A percentile compares a stretch with the other conserved stretches of the same genome.
phyloP scores from a whole-genome alignment of 305 asterid genomes.

The Striga hermonthica region DNA sequence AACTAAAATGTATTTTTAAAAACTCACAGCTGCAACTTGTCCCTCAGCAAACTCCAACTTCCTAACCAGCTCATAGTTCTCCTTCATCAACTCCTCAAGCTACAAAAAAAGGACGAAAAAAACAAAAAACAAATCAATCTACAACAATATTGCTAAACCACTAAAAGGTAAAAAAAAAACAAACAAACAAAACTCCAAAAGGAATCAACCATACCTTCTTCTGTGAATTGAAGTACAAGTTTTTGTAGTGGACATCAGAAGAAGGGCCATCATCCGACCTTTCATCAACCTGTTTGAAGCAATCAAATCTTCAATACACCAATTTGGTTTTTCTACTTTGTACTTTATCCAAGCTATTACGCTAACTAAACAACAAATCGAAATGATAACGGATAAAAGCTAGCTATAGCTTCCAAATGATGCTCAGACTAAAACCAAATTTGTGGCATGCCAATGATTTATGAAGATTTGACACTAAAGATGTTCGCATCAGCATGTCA shows the following conservation, averaged over 20 bases:
- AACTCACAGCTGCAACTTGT: constrained; percentile 48
- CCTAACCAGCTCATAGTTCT: constrained; percentile 37
- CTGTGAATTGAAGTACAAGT: constrained; percentile 43
- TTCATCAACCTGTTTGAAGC: constrained; percentile 29
- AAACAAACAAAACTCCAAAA: neutral
- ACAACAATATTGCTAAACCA: neutral
- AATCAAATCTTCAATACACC: no score
- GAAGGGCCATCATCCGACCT: constrained; percentile 21
- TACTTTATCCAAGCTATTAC: no score
- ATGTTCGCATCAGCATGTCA: no score
- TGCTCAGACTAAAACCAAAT: no score
- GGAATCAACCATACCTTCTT: constrained; percentile 36
- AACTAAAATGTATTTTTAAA: neutral
- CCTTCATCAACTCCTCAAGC: constrained; percentile 45
- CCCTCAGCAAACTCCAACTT: constrained; percentile 47
- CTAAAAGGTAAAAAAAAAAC: neutral
- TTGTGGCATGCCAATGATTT: no score
- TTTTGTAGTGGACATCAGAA: constrained; percentile 36
- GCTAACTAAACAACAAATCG: no score
- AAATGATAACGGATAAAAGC: no score
- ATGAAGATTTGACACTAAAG: no score
- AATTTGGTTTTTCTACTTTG: no score
- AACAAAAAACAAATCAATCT: neutral
- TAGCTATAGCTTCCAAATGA: no score
- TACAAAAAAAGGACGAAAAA: constrained; percentile 17